These are phyloP conservation scores for Dacryopinax primogenitus DNA, from an alignment of 768 basidiomycete species.

Conservation along the genomic window DNA sequence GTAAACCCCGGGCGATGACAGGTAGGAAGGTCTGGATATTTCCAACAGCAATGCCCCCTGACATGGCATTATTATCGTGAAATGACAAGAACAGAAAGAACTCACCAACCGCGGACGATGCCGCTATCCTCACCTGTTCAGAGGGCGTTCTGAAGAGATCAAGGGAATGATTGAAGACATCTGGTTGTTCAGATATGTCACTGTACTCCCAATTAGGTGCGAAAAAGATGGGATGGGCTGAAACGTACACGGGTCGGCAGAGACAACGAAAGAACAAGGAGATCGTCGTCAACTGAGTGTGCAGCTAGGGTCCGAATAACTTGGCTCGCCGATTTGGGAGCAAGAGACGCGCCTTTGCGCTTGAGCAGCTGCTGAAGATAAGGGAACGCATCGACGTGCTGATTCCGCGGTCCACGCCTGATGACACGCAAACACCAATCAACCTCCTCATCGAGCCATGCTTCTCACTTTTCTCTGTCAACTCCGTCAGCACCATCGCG, in stretches of 20 bases:
- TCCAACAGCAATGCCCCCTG: slow-evolving; percentile 92
- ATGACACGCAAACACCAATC: slow-evolving; percentile 64
- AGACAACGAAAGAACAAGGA: slow-evolving; percentile 62
- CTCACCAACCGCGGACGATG: slow-evolving; percentile 84
- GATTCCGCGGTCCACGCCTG: slow-evolving; percentile 62
- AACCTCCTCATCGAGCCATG: slow-evolving; percentile 69
- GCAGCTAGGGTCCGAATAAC: slow-evolving; percentile 63
- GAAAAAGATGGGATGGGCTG: background rate
- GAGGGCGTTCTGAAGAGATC: slow-evolving; percentile 62
- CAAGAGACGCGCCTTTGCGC: slow-evolving; percentile 39
- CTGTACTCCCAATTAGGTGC: slow-evolving; percentile 37
- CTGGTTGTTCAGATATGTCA: slow-evolving; percentile 70
- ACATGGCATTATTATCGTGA: background rate
- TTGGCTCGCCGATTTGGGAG: slow-evolving; percentile 43
- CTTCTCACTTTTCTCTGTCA: slow-evolving; percentile 14
- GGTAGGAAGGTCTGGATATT: slow-evolving; percentile 81
- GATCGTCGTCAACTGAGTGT: slow-evolving; percentile 63
- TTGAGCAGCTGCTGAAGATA: slow-evolving; percentile 60
- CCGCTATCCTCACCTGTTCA: slow-evolving; percentile 79
- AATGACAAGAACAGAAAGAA: background rate
- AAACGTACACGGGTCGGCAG: slow-evolving; percentile 55
- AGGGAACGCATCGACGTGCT: slow-evolving; percentile 67
- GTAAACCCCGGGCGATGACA: slow-evolving; percentile 61
- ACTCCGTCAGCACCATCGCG: slow-evolving; percentile 14
- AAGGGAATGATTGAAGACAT: slow-evolving; percentile 64